These are phyloP conservation scores for Exophiala oligosperma DNA, from an alignment of 2,329 filamentous ascomycete species.

Conservation along the genomic window DNA sequence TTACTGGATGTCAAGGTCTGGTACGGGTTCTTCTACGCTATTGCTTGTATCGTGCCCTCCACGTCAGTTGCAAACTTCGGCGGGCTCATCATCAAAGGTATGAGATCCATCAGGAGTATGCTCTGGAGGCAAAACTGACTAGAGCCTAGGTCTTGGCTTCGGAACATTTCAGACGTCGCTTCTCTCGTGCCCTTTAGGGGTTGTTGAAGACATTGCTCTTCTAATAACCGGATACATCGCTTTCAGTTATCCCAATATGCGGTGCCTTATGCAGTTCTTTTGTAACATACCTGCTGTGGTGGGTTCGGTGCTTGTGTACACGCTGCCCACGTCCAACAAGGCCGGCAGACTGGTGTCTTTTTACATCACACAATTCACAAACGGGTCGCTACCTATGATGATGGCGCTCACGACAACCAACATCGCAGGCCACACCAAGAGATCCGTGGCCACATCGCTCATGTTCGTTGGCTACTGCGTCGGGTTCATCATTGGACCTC, in stretches of 20 bases:
- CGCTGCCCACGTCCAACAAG: constrained; percentile 38
- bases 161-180: background rate
- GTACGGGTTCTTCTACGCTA: constrained; percentile 33
- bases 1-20: constrained; percentile 38
- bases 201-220: background rate
- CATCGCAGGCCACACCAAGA: constrained; percentile 50
- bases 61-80: background rate
- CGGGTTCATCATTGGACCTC: constrained; percentile 45
- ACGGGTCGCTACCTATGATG: constrained; percentile 38
- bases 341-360: constrained; percentile 43
- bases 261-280: background rate
- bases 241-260: background rate
- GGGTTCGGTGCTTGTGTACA: constrained; percentile 39
- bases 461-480: constrained; percentile 43
- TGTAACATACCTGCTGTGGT: constrained; percentile 51
- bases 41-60: background rate
- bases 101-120: too few relatives aligned
- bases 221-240: background rate
- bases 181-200: background rate
- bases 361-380: constrained; percentile 46
- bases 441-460: constrained; percentile 48
- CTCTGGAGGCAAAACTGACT: too few relatives aligned
- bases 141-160: constrained; percentile 53
- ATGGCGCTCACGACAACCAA: constrained; percentile 42
- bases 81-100: background rate